Base-by-base conservation (phyloP, 805 yeast genomes). In the Candida odintsovae region DNA sequence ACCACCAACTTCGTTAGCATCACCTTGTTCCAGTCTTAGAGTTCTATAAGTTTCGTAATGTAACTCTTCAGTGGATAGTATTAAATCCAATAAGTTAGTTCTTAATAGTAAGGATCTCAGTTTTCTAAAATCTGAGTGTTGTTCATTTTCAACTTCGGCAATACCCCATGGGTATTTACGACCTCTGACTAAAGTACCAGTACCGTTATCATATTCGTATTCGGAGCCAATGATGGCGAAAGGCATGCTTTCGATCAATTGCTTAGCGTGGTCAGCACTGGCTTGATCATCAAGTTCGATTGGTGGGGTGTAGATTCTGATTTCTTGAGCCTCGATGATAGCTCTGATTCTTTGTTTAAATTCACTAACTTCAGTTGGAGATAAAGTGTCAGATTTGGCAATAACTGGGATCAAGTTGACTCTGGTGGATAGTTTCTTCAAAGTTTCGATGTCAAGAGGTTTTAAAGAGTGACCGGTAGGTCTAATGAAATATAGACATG, bases 161-260 rank as follows among this genome's bases (percentile, higher is more conserved):
- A 82, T 68, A 31, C 96, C 96, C 96, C 96, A 88, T 52, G 94
- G 94, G 62, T 88, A 88, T 64, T 82, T 78, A 70, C 96, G 80
- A 31, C 95, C 97, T 47, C 82, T 75, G 20, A 86, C 83, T 50
- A 65, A 50, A 28, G 72, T 65, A 10, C 82, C 81, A 72, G 67
- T 47, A 73, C 22, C 86, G 72, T 60, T 83, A 11, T 67, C 67
- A 3, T 65, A 55, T 43, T 72, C 72, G 41, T 59, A 55, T 51
- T 74, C 82, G 2, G 95, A 78, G 19, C 90, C 84, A 49, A 90
- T 78, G 3, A 89, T 69, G 2, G 88, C 72, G 62, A 75, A 89
- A 0, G 97, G 97, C 55, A 78, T 75, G 37, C 72, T 69, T 7
- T 63, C 90, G 59, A 84, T 84, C 62, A 84, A 71, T 65, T 81